These are phyloP conservation scores for Tillandsia fasciculata DNA, from an alignment of 176 grass and related monocot genomes.

Conservation along the genomic window DNA sequence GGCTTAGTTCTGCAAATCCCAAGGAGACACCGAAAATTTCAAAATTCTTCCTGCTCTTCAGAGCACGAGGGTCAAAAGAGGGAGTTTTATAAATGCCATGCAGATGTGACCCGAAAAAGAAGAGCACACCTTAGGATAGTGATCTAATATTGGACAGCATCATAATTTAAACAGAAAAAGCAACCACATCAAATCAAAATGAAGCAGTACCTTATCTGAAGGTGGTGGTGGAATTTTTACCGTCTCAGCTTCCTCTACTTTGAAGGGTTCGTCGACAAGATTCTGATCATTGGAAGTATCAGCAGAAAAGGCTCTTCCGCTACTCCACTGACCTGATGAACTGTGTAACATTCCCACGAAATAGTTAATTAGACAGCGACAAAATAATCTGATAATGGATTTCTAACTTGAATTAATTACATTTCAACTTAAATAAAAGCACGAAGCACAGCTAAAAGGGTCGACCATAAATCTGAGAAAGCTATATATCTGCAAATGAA, in stretches of 20 bases:
- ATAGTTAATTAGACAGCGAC: slow-evolving; percentile 1
- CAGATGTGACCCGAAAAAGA: no score
- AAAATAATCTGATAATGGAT: not conserved
- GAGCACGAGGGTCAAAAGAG: no score
- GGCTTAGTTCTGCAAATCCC: no score
- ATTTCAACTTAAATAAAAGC: not conserved
- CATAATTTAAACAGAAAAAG: not conserved
- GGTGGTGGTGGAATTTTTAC: slow-evolving; percentile 41
- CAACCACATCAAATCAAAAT: not conserved
- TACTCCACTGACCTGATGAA: slow-evolving; percentile 29
- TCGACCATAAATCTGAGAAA: no score
- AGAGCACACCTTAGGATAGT: not conserved
- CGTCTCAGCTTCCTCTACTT: slow-evolving; percentile 72
- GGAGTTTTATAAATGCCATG: no score
- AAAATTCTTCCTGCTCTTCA: no score
- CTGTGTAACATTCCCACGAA: slow-evolving; percentile 17
- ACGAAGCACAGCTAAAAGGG: no score
- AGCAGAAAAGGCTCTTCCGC: slow-evolving; percentile 39
- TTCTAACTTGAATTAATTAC: not conserved
- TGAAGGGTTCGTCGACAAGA: slow-evolving; percentile 50
- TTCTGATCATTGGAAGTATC: slow-evolving; percentile 26
- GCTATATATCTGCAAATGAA: no score
- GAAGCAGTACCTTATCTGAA: slow-evolving; percentile 48
- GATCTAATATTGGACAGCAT: not conserved
- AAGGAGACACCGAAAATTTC: no score